Base-by-base conservation (phyloP, 2,329 filamentous ascomycete species). In the Trichoderma atrobrunneum region DNA sequence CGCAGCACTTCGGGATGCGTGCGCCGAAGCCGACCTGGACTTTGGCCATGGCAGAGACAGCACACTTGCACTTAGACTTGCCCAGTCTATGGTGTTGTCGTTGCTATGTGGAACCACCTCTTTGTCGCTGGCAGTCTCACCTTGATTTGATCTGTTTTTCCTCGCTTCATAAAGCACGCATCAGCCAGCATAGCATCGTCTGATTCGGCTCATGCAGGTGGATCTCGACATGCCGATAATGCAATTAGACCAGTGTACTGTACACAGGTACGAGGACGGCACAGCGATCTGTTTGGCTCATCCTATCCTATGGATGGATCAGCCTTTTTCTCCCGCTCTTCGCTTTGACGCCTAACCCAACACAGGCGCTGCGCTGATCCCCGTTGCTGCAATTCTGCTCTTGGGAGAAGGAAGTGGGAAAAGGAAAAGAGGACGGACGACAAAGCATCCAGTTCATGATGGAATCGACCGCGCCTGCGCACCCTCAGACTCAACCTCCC, bases 141-240 rank as follows among this genome's bases (percentile, higher is more conserved):
- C 4, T 21, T 30, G 7, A 5, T 59, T 21, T 48, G 5, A 2
- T 24, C 34, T 18, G 7, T 18, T 24, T 57, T 18, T 3, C 30
- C 5, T n/a, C 43, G 12, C 7, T 24, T 54, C 43, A 10, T 18
- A 43, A 43, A 43, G 39, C 39, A 43, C 39, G 16, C 39, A 43
- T n/a, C 39, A n/a, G 39, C 39, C 39, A 43, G 39, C 39, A 43
- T 43, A 59, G 30, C 32, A 59, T 67, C 56, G 56, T 70, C 66
- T 70, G 66, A 62, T 70, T 70, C 66, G 68, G 68, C 60, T 64
- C 32, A 1, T 57, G 68, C 68, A 71, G 56, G 68, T 71, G 68
- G 68, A 71, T 56, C 68, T 70, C 60, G 60, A 63, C 60, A 71
- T 71, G 68, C 68, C 30, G 68, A 64, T 64, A 71, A 71, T 71